Conservation (phyloP, 129 eudicot genomes). For the Arctium minus region DNA sequence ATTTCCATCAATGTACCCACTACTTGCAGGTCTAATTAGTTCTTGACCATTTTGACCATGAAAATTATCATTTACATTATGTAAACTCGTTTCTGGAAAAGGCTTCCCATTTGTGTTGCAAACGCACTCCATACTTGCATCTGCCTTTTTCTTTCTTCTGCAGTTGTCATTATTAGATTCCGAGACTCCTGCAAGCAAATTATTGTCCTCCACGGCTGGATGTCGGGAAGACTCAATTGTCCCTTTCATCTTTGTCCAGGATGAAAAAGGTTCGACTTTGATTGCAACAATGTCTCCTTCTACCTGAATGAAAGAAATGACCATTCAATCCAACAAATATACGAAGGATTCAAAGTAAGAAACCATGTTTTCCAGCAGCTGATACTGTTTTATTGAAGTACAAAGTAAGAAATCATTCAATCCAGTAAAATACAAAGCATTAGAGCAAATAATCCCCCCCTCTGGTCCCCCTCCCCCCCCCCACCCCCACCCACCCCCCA, state of each 20-base stretch:
- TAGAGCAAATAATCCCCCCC: background rate
- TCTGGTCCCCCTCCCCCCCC: background rate
- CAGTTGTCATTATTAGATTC: conserved; percentile 20
- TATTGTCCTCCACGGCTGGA: conserved; percentile 22
- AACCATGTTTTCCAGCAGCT: background rate
- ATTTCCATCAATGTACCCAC: conserved; percentile 26
- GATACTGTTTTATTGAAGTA: background rate
- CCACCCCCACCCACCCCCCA: too few species aligned
- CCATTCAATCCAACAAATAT: background rate
- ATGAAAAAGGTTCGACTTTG: conserved; percentile 57
- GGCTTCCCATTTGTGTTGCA: background rate
- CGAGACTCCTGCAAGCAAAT: conserved; percentile 1
- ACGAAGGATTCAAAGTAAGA: background rate
- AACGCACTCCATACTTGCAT: conserved; percentile 8
- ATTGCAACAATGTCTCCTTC: conserved; percentile 85
- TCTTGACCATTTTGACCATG: conserved; percentile 27
- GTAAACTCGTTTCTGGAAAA: conserved; percentile 11
- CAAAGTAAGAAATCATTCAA: background rate
- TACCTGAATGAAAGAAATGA: conserved; percentile 34
- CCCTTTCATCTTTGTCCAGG: conserved; percentile 88
- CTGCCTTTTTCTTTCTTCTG: conserved; percentile 43
- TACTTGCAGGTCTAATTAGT: conserved; percentile 17
- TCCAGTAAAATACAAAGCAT: background rate
- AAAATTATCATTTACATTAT: background rate
- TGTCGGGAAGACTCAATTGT: conserved; percentile 24